Evolutionary conservation across 2,329 filamentous ascomycete species (phyloP), one percentile per base, ranked within the genome.

Genomic region (Neonectria coccinea): DNA sequence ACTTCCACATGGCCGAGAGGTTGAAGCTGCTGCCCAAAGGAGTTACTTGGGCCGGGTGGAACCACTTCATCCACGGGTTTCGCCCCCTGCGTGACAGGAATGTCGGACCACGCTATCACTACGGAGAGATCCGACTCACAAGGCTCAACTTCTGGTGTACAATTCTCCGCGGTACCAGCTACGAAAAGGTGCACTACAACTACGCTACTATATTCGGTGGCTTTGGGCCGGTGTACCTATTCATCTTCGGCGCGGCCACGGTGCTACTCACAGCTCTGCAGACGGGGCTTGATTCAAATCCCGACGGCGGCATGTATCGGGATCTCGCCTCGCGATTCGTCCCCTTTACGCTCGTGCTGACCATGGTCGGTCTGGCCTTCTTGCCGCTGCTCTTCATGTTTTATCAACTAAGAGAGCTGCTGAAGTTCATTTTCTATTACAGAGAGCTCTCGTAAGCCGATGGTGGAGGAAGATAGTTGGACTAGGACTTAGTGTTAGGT

Each of bases 111-210:
- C 74, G 79, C 1, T 80, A 76, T 60, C 60, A 74, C 27, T 79
- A 76, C 62, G 79, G 78, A n/a, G 79, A 80, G 65, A 71, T 81
- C 7, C 77, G 79, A 4, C 73, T 80, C 8, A 74, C 70, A 2
- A 70, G 77, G 10, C 71, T 79, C 56, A 79, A 79, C 44, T 63
- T 65, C n/a, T 63, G 47, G 51, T 31, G 45, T 50, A 60, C 18
- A 1, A 9, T 68, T 9, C 36, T 62, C 3, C 47, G 36, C 14
- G 55, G 67, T 22, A 16, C 33, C 2, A 67, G 52, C 44, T 68
- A 65, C 42, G 12, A 22, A 12, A 10, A 44, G 9, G 48, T 60
- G 10, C 6, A 60, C n/a, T 22, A 60, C 29, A 57, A 68, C 11
- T 68, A 68, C 41, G 61, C 51, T 33, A 48, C 42, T 11, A 61